phyloP scores from a whole-genome alignment of 768 basidiomycete genomes.

The Trametes elegans region DNA sequence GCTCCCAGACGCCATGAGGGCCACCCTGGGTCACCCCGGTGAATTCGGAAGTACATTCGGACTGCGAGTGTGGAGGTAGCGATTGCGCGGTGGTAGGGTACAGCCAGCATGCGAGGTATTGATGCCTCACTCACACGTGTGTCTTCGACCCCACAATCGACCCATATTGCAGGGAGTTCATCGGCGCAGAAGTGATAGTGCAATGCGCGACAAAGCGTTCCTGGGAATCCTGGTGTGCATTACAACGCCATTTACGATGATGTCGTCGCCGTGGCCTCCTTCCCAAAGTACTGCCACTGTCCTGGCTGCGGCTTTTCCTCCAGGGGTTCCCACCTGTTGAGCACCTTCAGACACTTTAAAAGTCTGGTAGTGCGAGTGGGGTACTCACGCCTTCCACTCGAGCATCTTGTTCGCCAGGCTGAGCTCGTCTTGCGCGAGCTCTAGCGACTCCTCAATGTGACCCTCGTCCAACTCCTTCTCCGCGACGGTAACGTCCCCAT shows the following conservation, averaged over 20 bases:
- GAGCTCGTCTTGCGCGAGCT: slow-evolving; percentile 81
- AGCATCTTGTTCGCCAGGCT: slow-evolving; percentile 75
- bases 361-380: background rate
- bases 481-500: slow-evolving; percentile 60
- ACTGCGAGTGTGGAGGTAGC: too few species aligned
- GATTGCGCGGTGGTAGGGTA: too few species aligned
- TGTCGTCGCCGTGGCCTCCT: slow-evolving; percentile 43
- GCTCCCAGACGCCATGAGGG: too few species aligned
- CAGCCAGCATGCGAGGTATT: too few species aligned
- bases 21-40: too few species aligned
- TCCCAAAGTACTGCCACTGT: slow-evolving; percentile 86
- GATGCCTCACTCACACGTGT: too few species aligned
- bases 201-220: background rate
- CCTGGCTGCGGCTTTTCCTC: slow-evolving; percentile 76
- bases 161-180: too few species aligned
- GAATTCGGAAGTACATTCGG: too few species aligned
- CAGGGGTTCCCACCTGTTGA: slow-evolving; percentile 80
- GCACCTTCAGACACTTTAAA: slow-evolving; percentile 8
- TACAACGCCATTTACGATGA: slow-evolving; percentile 16
- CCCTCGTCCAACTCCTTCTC: slow-evolving; percentile 82
- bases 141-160: too few species aligned
- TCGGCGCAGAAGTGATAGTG: too few species aligned
- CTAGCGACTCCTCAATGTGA: slow-evolving; percentile 82
- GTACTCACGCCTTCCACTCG: slow-evolving; percentile 94
- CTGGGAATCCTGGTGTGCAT: background rate